Base-by-base conservation (phyloP, 1,139 yeast genomes). In the Zygotorulaspora mrakii region DNA sequence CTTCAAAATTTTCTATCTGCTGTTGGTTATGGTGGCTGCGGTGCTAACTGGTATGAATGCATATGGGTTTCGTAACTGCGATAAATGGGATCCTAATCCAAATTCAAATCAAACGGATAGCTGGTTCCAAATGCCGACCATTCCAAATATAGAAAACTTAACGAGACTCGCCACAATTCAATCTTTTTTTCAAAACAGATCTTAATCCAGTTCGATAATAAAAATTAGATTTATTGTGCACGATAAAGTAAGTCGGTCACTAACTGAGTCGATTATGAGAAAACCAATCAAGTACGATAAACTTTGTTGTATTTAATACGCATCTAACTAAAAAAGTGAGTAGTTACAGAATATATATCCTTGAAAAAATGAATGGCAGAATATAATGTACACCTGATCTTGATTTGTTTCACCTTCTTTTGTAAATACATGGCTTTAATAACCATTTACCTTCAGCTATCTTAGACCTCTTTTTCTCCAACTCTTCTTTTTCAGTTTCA, bases 351-450 rank as follows among this genome's bases (percentile, higher is more conserved):
- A n/a, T n/a, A n/a, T n/a, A n/a, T n/a, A n/a, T n/a, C n/a, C n/a
- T n/a, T n/a, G n/a, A n/a, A n/a, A n/a, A n/a, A n/a, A 32, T 26
- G 17, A 33, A 22, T 21, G 17, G 32, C n/a, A n/a, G n/a, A n/a
- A n/a, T n/a, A n/a, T 27, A 25, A 25, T 24, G 17, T 16, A 29
- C 23, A 11, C 13, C 6, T 11, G 11, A 24, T 11, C 9, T n/a
- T n/a, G n/a, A n/a, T n/a, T n/a, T n/a, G n/a, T 17, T 7, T 54
- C 66, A 91, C 53, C 98, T 76, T 66, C 96, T 77, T 63, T 91
- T 91, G 65, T 91, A 91, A 45, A 91, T 85, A 67, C 98, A 91
- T 4, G 99, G 98, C 62, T 89, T 91, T 50, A 91, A 71, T 42
- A 88, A 68, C 94, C 95, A 87, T 55, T 82, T 76, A 9, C 94